Conservation (phyloP, 805 yeast species). For the Candida ponderosae region DNA sequence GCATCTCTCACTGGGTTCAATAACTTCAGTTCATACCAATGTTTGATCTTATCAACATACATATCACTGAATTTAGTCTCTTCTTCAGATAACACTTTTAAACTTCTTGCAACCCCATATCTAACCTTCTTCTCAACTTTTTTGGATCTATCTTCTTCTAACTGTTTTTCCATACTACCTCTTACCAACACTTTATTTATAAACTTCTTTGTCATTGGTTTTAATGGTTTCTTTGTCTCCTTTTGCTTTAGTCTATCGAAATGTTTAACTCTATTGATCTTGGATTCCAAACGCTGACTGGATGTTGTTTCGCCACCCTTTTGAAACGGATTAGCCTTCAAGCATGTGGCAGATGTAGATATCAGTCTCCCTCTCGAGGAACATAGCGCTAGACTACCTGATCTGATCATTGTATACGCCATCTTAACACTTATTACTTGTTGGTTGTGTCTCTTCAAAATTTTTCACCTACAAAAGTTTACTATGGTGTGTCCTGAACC, state of each 20-base stretch:
- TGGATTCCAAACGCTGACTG: background rate
- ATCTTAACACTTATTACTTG: no score
- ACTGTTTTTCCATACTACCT: background rate
- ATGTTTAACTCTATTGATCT: background rate
- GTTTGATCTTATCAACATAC: slow-evolving; percentile 42
- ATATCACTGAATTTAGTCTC: slow-evolving; percentile 28
- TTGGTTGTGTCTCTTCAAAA: no score
- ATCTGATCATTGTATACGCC: no score
- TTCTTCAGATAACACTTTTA: slow-evolving; percentile 30
- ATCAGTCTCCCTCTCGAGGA: no score
- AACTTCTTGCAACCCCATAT: slow-evolving; percentile 43
- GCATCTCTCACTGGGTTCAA: slow-evolving; percentile 60
- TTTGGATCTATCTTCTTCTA: background rate
- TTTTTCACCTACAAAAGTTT: no score
- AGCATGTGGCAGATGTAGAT: no score
- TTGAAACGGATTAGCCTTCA: background rate
- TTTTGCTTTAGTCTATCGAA: background rate
- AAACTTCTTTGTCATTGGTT: background rate
- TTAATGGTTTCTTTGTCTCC: background rate
- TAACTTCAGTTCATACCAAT: slow-evolving; percentile 61
- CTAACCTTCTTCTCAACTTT: slow-evolving; percentile 12
- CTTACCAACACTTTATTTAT: background rate
- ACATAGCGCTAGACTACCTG: no score
- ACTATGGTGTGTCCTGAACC: no score
- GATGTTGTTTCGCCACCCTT: background rate